phyloP scores from a whole-genome alignment of 768 basidiomycete species.

The Aureoboletus auriporus region DNA sequence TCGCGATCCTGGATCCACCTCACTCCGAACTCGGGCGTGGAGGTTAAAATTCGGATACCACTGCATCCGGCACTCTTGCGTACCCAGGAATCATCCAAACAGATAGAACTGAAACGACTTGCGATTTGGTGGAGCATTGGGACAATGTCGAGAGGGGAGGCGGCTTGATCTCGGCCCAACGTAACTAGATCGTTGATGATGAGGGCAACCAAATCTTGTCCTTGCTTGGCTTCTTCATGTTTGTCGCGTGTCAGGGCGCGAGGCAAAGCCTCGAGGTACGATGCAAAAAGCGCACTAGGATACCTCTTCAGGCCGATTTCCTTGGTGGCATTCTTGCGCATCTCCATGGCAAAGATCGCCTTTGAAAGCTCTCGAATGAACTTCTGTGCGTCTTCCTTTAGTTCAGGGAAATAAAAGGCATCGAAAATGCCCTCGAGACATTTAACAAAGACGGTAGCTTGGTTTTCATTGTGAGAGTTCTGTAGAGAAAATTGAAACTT shows the following conservation, averaged over 20 bases:
- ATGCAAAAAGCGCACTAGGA: slow-evolving; percentile 56
- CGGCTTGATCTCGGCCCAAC: slow-evolving; percentile 45
- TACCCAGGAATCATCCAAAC: slow-evolving; percentile 88
- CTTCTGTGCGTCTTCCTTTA: slow-evolving; percentile 63
- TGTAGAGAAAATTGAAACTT: slow-evolving; percentile 27
- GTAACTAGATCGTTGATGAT: slow-evolving; percentile 66
- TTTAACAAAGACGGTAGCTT: slow-evolving; percentile 67
- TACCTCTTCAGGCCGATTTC: slow-evolving; percentile 50
- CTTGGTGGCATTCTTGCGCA: slow-evolving; percentile 54
- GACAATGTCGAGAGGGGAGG: slow-evolving; percentile 52
- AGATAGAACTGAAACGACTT: slow-evolving; percentile 77
- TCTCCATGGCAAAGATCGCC: slow-evolving; percentile 71
- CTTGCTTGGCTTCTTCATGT: slow-evolving; percentile 53
- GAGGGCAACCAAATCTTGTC: slow-evolving; percentile 54
- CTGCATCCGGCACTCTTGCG: slow-evolving; percentile 86
- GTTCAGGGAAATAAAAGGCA: slow-evolving; percentile 64
- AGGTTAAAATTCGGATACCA: slow-evolving; percentile 79
- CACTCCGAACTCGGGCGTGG: slow-evolving; percentile 63
- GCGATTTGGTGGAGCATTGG: slow-evolving; percentile 78
- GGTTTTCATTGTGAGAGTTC: slow-evolving; percentile 70
- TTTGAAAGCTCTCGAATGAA: slow-evolving; percentile 68
- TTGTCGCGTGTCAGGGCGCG: slow-evolving; percentile 69
- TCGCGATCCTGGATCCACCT: slow-evolving; percentile 85
- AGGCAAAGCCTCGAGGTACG: slow-evolving; percentile 79
- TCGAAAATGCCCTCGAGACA: slow-evolving; percentile 78